Base-by-base conservation (phyloP, 1,284 basidiomycete genomes). In the Ceratobasidium sp. region DNA sequence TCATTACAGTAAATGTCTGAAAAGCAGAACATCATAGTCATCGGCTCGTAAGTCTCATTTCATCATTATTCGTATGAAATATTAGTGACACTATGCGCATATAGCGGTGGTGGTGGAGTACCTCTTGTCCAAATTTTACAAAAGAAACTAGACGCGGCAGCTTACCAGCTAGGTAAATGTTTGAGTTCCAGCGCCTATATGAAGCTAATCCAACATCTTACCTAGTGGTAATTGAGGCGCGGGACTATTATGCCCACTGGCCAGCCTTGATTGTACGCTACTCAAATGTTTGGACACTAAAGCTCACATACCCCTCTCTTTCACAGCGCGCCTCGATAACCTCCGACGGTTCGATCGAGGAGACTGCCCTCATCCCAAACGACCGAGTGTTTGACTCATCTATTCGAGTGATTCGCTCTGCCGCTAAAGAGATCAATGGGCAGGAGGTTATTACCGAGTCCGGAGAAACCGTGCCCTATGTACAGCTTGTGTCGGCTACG, bases 401-500 rank as follows among this genome's bases (percentile, higher is more conserved):
- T 13, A 21, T 64, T 16, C 38, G 30, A n/a, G 14, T 47, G 11
- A 23, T 47, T n/a, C 61, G 26, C 44, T 44, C 64, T 16, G 63
- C 49, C 16, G 58, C 47, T 8, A 43, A 70, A n/a, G 43, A 58
- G 30, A 50, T 72, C 21, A 73, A 52, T 1, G 18, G 21, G n/a
- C 44, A 35, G 11, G 50, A 41, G 18, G 38, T 38, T 14, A 44
- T 75, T 21, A 46, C 55, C 3, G 74, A 75, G n/a, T 49, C 35
- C 9, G 55, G 55, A 7, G 74, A 52, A 18, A 23, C 46, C 14
- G 28, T 75, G 7, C 61, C 28, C n/a, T 75, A 73, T 55, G 64
- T 70, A 26, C 74, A 57, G 32, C 85, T 91, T 49, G 81, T 91
- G 21, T 78, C 91, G 35, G 85, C 89, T 0, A 84, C 88, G 1